phyloP scores from a whole-genome alignment of 1,284 basidiomycete genomes.

The Cryptococcus hybrid region DNA sequence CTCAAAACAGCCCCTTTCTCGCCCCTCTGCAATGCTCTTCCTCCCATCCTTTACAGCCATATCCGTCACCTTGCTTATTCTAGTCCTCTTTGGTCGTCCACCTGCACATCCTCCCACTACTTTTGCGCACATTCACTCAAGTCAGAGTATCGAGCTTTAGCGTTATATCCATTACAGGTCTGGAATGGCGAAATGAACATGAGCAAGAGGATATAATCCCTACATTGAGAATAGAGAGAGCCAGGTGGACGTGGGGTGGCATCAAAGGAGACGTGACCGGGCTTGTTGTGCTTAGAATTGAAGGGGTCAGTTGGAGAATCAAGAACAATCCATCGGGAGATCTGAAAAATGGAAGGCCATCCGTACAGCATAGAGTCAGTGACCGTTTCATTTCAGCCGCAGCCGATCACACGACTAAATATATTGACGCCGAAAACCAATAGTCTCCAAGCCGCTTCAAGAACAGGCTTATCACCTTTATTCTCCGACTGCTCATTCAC shows the following conservation, averaged over 20 bases:
- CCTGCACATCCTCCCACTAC: constrained; percentile 15
- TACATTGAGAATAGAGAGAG: constrained; percentile 32
- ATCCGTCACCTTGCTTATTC: constrained; percentile 1
- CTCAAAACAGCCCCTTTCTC: too few relatives aligned
- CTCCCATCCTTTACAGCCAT: constrained; percentile 1
- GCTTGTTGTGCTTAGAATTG: constrained; percentile 30
- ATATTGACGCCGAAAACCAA: constrained; percentile 1
- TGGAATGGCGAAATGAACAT: constrained; percentile 36
- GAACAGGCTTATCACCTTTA: constrained; percentile 8
- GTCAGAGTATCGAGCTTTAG: constrained; percentile 23
- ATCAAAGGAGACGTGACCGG: constrained; percentile 21
- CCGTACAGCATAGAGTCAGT: not conserved
- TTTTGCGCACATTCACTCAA: constrained; percentile 20
- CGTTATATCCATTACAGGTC: constrained; percentile 22
- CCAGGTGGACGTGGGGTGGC: constrained; percentile 36
- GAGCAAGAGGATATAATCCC: constrained; percentile 17
- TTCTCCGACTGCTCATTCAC: constrained; percentile 30
- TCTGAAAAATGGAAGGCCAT: constrained; percentile 2
- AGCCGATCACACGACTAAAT: not conserved
- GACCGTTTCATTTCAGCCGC: not conserved
- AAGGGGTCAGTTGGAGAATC: constrained; percentile 31
- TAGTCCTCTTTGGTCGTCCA: constrained; percentile 10
- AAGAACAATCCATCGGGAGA: constrained; percentile 2
- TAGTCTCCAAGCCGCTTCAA: constrained; percentile 1
- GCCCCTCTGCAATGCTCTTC: too few relatives aligned